Evolutionary conservation across 2,329 filamentous ascomycete species (phyloP), one percentile per base, ranked within the genome.

Genomic region (Colletotrichum sp.): DNA sequence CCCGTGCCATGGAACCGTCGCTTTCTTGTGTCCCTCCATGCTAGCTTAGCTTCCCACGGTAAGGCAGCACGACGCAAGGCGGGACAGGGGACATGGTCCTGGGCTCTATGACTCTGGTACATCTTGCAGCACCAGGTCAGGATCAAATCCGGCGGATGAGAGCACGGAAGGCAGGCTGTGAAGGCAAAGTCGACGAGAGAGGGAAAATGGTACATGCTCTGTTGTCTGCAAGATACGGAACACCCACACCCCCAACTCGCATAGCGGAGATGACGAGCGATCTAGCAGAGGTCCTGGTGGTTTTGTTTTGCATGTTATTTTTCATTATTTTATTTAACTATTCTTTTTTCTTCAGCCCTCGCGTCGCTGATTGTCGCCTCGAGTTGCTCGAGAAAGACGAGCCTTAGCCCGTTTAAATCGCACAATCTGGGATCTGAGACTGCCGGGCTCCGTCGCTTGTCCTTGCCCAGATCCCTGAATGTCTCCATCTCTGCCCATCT

Each of bases 251-350:
- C 36, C 61, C 39, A 25, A 13, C 69, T 34, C 27, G 30, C 57
- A 60, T n/a, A n/a, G 64, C 44, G 44, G 57, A 68, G 44, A 75
- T 73, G 70, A 73, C 70, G 70, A 75, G 73, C 64, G 44, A 13
- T 48, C 44, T 48, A 48, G n/a, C n/a, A 48, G 44, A 44, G 63
- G 39, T 72, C 57, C 27, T 68, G 55, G 52, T 63, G 69, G 27
- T 67, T 36, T 48, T 61, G 39, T 61, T 75, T 64, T 72, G 11
- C 27, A 16, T 68, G 55, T 22, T 19, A 12, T 25, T 22, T 32
- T 61, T 70, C 22, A 19, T 70, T 52, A 34, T 63, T 55, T 48
- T 34, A 13, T 57, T 28, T 36, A 3, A 15, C 28, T 39, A 15
- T 57, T 12, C 8, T 34, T 30, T 70, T 34, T 30, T 70, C 27